phyloP scores from a whole-genome alignment of 768 basidiomycete genomes.

The Trametes punicea region DNA sequence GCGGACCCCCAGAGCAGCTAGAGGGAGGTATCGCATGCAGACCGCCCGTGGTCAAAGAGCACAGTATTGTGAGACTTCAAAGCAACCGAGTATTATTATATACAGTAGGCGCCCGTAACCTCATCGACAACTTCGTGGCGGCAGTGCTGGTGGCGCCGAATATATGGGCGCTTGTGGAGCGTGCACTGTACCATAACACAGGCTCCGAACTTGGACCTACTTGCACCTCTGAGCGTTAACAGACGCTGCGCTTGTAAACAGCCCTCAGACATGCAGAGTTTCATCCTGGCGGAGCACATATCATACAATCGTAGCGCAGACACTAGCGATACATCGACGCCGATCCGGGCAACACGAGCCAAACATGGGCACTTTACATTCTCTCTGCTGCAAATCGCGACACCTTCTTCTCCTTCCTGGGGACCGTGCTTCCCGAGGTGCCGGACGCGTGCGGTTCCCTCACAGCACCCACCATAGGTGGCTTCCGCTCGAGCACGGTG shows the following conservation, averaged over 20 bases:
- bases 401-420: conserved; percentile 18
- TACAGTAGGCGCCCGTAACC: no score
- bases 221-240: background rate
- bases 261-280: background rate
- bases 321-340: conserved; percentile 13
- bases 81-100: no score
- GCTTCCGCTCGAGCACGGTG: conserved; percentile 17
- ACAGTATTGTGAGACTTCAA: no score
- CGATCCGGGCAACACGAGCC: background rate
- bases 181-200: background rate
- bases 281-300: background rate
- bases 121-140: no score
- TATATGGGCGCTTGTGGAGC: no score
- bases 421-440: background rate
- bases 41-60: no score
- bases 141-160: no score
- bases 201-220: background rate
- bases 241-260: no score
- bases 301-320: background rate
- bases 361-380: background rate
- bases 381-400: conserved; percentile 29
- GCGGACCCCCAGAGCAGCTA: conserved; percentile 33
- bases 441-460: conserved; percentile 12
- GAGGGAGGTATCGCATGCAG: conserved; percentile 3
- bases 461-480: conserved; percentile 21